Percentiles rank a stretch among this genome's conserved stretches.
These are phyloP conservation scores for Mortierella sp. DNA, from an alignment of 371 early-diverging fungal genomes.

Conservation along the genomic window DNA sequence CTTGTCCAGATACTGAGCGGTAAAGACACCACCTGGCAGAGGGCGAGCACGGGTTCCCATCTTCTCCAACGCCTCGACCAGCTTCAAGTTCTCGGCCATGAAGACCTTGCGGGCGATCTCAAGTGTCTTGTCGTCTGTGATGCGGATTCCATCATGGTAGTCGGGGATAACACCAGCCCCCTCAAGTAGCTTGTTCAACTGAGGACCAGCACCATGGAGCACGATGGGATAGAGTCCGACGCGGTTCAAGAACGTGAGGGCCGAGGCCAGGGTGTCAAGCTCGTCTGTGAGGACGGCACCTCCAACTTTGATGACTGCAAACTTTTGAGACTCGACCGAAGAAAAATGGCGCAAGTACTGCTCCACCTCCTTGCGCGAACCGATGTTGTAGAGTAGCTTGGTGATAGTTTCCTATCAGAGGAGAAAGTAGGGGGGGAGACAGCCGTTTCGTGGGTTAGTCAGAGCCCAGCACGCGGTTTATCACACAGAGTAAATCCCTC, in stretches of 20 bases:
- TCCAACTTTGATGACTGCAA: slow-evolving; percentile 98
- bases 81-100: slow-evolving; percentile 91
- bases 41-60: slow-evolving; percentile 95
- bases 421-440: too few species aligned
- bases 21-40: slow-evolving; percentile 93
- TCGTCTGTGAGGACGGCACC: slow-evolving; percentile 97
- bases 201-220: slow-evolving; percentile 97
- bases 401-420: slow-evolving; percentile 90
- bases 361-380: slow-evolving; percentile 96
- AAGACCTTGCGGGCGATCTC: slow-evolving; percentile 93
- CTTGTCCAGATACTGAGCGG: slow-evolving; percentile 92
- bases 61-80: slow-evolving; percentile 95
- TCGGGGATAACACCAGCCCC: slow-evolving; percentile 89
- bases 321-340: slow-evolving; percentile 97
- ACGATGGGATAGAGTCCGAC: slow-evolving; percentile 98
- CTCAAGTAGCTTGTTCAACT: slow-evolving; percentile 89
- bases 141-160: slow-evolving; percentile 96
- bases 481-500: too few species aligned
- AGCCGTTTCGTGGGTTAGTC: neutral
- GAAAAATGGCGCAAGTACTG: slow-evolving; percentile 96
- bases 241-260: slow-evolving; percentile 94
- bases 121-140: slow-evolving; percentile 91
- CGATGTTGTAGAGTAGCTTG: slow-evolving; percentile 97
- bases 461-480: too few species aligned
- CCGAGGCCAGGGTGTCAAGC: slow-evolving; percentile 92